Evolutionary conservation across 1,284 basidiomycete species (phyloP).

Genomic region (Leccinum angustisporum): DNA sequence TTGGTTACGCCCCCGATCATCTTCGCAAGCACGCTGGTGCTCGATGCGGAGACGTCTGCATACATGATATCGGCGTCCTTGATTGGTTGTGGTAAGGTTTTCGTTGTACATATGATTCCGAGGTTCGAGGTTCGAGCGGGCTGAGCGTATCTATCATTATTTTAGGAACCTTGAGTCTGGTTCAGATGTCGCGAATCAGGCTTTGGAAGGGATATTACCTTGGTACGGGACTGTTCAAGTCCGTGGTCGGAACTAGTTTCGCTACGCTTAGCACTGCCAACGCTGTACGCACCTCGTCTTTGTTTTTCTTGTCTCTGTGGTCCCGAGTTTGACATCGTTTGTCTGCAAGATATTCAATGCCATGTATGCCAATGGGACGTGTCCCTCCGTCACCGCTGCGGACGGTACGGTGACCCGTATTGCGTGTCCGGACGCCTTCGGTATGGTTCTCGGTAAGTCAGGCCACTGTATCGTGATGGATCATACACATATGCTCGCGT

Average conservation of each 20-base stretch:
- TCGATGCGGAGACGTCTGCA: slow-evolving; percentile 57
- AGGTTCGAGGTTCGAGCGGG: background rate
- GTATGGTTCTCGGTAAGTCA: slow-evolving; percentile 63
- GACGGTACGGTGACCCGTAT: slow-evolving; percentile 63
- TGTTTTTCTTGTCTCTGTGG: slow-evolving; percentile 8
- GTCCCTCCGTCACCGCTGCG: slow-evolving; percentile 55
- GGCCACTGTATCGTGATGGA: background rate
- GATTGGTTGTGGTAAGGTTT: slow-evolving; percentile 64
- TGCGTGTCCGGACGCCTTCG: slow-evolving; percentile 80
- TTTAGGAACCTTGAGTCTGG: slow-evolving; percentile 66
- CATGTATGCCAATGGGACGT: slow-evolving; percentile 80
- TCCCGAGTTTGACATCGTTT: slow-evolving; percentile 45
- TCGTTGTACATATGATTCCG: background rate
- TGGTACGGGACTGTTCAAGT: slow-evolving; percentile 71
- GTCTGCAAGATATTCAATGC: slow-evolving; percentile 63
- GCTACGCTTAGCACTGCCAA: slow-evolving; percentile 76
- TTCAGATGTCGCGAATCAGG: slow-evolving; percentile 71
- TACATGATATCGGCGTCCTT: slow-evolving; percentile 84
- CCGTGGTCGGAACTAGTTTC: slow-evolving; percentile 86
- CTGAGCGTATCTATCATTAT: background rate
- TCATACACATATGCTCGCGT: background rate
- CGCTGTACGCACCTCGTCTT: slow-evolving; percentile 43
- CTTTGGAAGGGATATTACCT: slow-evolving; percentile 65
- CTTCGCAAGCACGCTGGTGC: slow-evolving; percentile 62
- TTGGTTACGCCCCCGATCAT: slow-evolving; percentile 80